Evolutionary conservation across 768 basidiomycete species (phyloP).

Genomic region (Rickenella mellea): DNA sequence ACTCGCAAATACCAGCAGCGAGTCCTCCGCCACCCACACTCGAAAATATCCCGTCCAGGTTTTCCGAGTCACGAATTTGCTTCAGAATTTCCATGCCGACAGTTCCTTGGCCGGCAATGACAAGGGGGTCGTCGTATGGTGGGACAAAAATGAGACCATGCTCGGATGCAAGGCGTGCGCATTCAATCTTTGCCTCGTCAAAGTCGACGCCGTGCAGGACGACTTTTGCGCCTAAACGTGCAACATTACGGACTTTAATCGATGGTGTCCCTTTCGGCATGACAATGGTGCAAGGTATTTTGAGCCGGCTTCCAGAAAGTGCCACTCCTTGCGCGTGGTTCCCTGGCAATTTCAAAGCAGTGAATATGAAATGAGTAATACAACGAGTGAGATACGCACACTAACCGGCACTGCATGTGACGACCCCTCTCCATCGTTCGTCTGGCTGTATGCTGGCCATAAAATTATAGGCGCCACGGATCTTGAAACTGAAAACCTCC

Average conservation of each 20-base stretch:
- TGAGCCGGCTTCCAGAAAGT: constrained; percentile 78
- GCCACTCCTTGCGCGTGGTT: constrained; percentile 99
- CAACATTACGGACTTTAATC: constrained; percentile 93
- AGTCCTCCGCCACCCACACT: constrained; percentile 94
- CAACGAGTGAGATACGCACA: constrained; percentile 34
- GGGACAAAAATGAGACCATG: constrained; percentile 87
- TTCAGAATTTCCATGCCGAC: constrained; percentile 92
- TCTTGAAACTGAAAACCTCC: constrained; percentile 98
- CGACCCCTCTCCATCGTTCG: constrained; percentile 94
- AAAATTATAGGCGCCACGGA: constrained; percentile 96
- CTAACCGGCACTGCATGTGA: constrained; percentile 97
- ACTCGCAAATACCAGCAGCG: constrained; percentile 82
- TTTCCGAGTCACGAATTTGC: constrained; percentile 68
- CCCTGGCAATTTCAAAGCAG: constrained; percentile 36
- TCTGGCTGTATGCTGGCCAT: constrained; percentile 85
- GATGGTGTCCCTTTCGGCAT: constrained; percentile 94
- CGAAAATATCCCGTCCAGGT: constrained; percentile 77
- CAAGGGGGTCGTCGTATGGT: constrained; percentile 93
- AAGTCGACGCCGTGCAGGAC: constrained; percentile 89
- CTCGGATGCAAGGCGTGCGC: constrained; percentile 66
- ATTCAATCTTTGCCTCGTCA: constrained; percentile 93
- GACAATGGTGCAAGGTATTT: constrained; percentile 95
- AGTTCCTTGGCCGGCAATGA: constrained; percentile 97
- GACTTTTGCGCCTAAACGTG: constrained; percentile 91
- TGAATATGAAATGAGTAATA: not conserved